Evolutionary conservation across 305 asterid genomes (phyloP), one percentile per base, ranked within the genome.

Genomic region (Petunia hybrid): DNA sequence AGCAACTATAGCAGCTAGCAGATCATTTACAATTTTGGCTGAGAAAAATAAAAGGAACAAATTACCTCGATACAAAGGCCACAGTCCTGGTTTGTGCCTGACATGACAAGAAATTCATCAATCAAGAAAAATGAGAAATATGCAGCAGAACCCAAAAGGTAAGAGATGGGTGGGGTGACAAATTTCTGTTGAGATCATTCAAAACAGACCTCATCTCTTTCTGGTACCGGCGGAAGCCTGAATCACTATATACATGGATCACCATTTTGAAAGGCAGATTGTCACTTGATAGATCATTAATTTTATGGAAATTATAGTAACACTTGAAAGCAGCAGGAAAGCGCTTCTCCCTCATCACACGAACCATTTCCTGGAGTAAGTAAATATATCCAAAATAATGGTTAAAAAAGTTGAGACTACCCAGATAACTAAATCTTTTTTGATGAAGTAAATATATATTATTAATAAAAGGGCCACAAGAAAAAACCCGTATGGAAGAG

Each of bases 51-150:
- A 36, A 70, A 70, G 70, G 70, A 62, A 80, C 75, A 57, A 61
- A 71, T 80, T 89, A 97, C 98, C 99, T 93, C 99, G 95, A 92
- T 93, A 97, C 71, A 97, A 92, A 40, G 99, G 99, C 99, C 99
- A 97, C 82, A 97, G 80, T 80, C 90, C 96, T 53, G 98, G 97
- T 60, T 90, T 90, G 81, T 78, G 45, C 97, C 98, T 96, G 98
- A 87, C 74, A 85, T 80, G 82, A 74, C 31, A 53, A 74, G 78
- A 74, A 74, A 71, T 83, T 68, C 68, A 80, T 57, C 73, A 74
- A 77, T 83, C 73, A 82, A 82, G 38, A 85, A 79, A 38, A 74
- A 53, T 48, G 7, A 7, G 22, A 74, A n/a, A 74, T 53, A 38
- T 53, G 39, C 46, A 74, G n/a, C 48, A 53, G 35, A 53, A 53